These are phyloP conservation scores for Pezicula neosporulosa DNA, from an alignment of 2,329 filamentous ascomycete species.

Conservation along the genomic window DNA sequence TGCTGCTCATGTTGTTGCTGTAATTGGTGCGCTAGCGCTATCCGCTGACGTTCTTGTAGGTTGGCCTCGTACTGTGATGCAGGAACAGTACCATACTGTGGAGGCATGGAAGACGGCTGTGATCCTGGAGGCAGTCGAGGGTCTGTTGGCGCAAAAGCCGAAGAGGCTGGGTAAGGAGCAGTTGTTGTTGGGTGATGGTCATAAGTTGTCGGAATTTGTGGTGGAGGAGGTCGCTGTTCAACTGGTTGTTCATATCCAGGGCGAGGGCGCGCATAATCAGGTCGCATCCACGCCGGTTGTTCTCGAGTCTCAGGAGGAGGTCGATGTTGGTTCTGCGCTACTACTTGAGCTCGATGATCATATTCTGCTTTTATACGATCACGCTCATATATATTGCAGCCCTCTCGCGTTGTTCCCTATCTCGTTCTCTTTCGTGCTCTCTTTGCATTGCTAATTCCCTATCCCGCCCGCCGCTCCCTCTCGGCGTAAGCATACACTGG, in stretches of 20 bases:
- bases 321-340: conserved; percentile 15
- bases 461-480: conserved; percentile 32
- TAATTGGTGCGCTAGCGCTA: conserved; percentile 32
- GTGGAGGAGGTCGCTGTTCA: conserved; percentile 10
- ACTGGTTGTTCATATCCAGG: conserved; percentile 9
- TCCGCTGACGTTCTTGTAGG: conserved; percentile 25
- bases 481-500: conserved; percentile 51
- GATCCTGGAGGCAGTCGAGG: conserved; percentile 30
- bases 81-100: conserved; percentile 26
- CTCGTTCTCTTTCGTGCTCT: conserved; percentile 13
- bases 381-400: conserved; percentile 30
- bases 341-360: conserved; percentile 7
- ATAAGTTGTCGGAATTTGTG: conserved; percentile 15
- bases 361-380: conserved; percentile 10
- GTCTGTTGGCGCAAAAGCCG: conserved; percentile 23
- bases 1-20: conserved; percentile 33
- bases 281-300: conserved; percentile 24
- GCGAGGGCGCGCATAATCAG: conserved; percentile 18
- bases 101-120: conserved; percentile 26
- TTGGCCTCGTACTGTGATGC: conserved; percentile 28
- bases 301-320: conserved; percentile 23
- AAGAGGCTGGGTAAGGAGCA: conserved; percentile 19
- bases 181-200: conserved; percentile 21
- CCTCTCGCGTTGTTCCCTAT: conserved; percentile 28
- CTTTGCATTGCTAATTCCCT: conserved; percentile 11